Base-by-base conservation (phyloP, 2,329 filamentous ascomycete genomes). In the Cytospora piceicola region DNA sequence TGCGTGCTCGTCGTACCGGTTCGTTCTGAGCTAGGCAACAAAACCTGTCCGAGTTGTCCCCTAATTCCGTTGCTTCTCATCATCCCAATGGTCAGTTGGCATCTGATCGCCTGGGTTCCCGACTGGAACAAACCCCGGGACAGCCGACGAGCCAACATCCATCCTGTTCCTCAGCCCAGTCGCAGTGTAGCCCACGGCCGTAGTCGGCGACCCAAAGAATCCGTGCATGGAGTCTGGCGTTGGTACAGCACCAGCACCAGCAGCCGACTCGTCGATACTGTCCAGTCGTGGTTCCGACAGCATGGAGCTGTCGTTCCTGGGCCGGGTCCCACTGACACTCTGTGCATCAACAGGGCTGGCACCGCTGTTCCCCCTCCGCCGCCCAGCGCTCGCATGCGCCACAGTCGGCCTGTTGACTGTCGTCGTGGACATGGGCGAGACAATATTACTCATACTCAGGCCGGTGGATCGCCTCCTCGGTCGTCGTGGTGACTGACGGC, bases 161-260 rank as follows among this genome's bases (percentile, higher is more conserved):
- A 59, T 61, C n/a, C 24, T 63, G 7, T 67, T 60, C 24, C 68
- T 66, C 52, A 72, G 22, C 34, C 73, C 76, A 0, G 70, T 73
- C 1, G 76, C 73, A 17, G 79, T 83, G 71, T 83, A 78, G 0
- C 82, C 81, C 5, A 74, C 77, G 11, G 76, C 75, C 1, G 74
- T 72, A 58, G 79, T 72, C 3, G 71, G 64, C 1, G 81, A 77
- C 0, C 82, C 82, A 63, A 83, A 80, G 46, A 82, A 78, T 3
- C 82, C 82, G 61, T 84, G 82, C 59, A 82, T 75, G 3, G 66
- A 67, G 20, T 60, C 32, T 15, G 66, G 54, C 24, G 58, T 29
- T 36, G 58, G 49, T 67, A 61, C 64, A n/a, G 49, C 29, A 12
- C 51, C 53, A 49, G n/a, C 46, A 24, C n/a, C n/a, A 49, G 82